Conservation (phyloP, 169 alveolate species). For the Plasmodium billcollinsi region DNA sequence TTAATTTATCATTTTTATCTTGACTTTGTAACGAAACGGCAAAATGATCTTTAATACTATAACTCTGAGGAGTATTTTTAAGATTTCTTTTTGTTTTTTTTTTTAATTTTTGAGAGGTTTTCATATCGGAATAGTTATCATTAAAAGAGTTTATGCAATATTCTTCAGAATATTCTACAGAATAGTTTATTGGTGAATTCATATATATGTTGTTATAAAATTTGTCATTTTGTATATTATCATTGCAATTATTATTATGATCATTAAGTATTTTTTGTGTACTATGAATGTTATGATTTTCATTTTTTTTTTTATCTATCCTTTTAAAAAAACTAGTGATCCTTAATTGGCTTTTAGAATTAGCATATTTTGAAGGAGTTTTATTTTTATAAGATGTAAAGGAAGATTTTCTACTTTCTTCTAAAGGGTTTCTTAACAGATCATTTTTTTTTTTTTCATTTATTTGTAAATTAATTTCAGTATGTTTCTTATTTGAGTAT, state of each 20-base stretch:
- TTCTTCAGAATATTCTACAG: slow-evolving; percentile 4
- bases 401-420: background rate
- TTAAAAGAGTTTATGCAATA: background rate
- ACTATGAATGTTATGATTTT: background rate
- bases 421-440: background rate
- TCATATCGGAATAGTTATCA: background rate
- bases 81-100: background rate
- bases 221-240: slow-evolving; percentile 2
- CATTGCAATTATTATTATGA: slow-evolving; percentile 3
- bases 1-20: slow-evolving; percentile 8
- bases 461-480: background rate
- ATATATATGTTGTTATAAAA: background rate
- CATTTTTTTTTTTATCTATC: slow-evolving; percentile 7
- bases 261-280: background rate
- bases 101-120: background rate
- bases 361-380: background rate
- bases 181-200: background rate
- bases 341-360: slow-evolving; percentile 19
- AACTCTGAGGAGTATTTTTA: background rate
- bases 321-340: slow-evolving; percentile 61
- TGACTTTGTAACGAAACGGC: background rate
- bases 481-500: background rate
- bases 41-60: background rate
- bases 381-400: slow-evolving; percentile 15
- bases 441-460: slow-evolving; percentile 15